Conservation (phyloP, 106 monocot species). For the Dactylorhiza incarnata region DNA sequence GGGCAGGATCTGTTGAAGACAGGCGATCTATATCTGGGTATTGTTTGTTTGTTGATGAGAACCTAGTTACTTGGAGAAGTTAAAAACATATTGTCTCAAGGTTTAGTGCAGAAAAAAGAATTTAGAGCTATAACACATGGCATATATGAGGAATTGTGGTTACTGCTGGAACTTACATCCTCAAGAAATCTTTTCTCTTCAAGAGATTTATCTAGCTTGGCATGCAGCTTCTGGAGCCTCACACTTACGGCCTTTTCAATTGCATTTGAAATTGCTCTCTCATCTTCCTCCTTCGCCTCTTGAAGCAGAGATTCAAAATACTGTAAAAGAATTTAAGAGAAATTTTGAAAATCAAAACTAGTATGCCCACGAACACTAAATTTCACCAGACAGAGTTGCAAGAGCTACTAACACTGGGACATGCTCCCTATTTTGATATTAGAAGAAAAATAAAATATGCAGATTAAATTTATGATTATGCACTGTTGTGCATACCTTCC, state of each 20-base stretch:
- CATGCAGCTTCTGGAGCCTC: slow-evolving; percentile 62
- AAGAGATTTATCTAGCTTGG: slow-evolving; percentile 47
- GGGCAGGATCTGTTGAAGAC: no score
- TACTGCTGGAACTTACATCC: slow-evolving; percentile 38
- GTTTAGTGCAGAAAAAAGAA: no score
- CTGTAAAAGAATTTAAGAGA: slow-evolving; percentile 22
- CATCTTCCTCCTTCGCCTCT: slow-evolving; percentile 66
- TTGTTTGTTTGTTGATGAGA: no score
- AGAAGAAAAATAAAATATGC: background rate
- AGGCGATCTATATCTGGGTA: no score
- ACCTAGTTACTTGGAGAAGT: no score
- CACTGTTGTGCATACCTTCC: slow-evolving; percentile 80
- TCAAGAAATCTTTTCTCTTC: slow-evolving; percentile 76
- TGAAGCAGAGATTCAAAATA: slow-evolving; percentile 68
- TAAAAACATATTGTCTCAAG: no score
- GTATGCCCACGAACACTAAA: background rate
- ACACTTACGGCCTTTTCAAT: slow-evolving; percentile 46
- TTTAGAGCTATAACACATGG: no score
- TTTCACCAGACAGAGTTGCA: background rate
- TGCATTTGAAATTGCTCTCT: slow-evolving; percentile 54
- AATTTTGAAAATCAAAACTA: background rate
- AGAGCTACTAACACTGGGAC: background rate
- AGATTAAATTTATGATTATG: no score
- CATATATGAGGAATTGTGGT: background rate
- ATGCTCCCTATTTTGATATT: background rate